Evolutionary conservation across 108 stramenopile species (phyloP).

Genomic region (Skeletonema menzelii): DNA sequence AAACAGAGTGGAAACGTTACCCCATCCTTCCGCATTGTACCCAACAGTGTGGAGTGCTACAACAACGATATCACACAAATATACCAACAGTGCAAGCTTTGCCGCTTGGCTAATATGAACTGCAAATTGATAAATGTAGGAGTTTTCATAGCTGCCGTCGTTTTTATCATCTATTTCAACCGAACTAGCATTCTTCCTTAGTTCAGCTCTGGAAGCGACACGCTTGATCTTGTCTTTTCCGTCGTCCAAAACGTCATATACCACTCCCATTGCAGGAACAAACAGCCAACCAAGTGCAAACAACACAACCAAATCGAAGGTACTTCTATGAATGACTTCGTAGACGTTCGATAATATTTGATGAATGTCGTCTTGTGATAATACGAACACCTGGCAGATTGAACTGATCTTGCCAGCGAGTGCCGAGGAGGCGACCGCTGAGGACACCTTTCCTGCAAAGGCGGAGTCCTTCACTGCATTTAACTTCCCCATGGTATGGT

Average conservation of each 20-base stretch:
- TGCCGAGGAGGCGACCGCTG: neutral
- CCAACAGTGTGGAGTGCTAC: constrained; percentile 12
- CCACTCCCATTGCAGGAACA: constrained; percentile 11
- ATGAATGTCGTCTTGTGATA: constrained; percentile 16
- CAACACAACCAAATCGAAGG: constrained; percentile 10
- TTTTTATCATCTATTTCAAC: neutral
- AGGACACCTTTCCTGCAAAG: neutral
- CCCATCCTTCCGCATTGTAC: neutral
- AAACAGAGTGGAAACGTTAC: constrained; percentile 10
- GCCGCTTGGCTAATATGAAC: constrained; percentile 7
- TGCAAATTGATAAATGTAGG: constrained; percentile 7
- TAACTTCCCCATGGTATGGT: neutral
- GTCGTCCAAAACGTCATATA: neutral
- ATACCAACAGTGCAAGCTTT: constrained; percentile 14
- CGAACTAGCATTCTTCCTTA: neutral
- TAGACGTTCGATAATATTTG: constrained; percentile 7
- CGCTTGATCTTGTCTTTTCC: neutral
- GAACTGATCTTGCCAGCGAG: constrained; percentile 18
- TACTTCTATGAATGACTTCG: neutral
- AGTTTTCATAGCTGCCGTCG: constrained; percentile 5
- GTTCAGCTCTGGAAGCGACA: neutral
- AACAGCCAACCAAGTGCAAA: constrained; percentile 13
- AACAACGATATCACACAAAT: constrained; percentile 20
- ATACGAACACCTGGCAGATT: neutral
- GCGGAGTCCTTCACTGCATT: constrained; percentile 3